These are phyloP conservation scores for Boletus pseudopeckii DNA, from an alignment of 768 basidiomycete genomes.

Conservation along the genomic window DNA sequence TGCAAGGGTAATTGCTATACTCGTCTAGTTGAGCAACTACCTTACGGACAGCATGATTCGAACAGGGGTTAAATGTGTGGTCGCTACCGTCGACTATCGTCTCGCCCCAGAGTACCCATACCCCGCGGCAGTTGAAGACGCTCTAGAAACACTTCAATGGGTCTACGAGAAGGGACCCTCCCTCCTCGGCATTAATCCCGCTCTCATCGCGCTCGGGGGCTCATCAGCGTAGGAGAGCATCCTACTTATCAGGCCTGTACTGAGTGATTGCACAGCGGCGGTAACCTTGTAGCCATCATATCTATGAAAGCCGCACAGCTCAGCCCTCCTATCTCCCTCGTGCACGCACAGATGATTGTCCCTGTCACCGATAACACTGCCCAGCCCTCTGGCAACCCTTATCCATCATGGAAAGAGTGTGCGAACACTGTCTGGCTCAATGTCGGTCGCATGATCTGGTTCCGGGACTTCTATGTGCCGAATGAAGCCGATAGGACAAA, in stretches of 20 bases:
- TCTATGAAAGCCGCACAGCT: conserved; percentile 58
- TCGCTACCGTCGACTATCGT: conserved; percentile 33
- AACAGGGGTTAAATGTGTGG: conserved; percentile 33
- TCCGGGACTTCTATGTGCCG: conserved; percentile 65
- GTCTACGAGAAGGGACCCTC: conserved; percentile 39
- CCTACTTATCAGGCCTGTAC: background rate
- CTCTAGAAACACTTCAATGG: conserved; percentile 37
- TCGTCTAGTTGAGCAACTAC: background rate
- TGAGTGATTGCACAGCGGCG: conserved; percentile 48
- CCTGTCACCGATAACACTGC: conserved; percentile 78
- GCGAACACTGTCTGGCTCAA: conserved; percentile 58
- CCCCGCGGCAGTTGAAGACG: conserved; percentile 33
- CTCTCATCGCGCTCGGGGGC: conserved; percentile 64
- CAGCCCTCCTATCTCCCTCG: conserved; percentile 48
- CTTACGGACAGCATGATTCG: background rate
- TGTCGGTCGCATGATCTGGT: conserved; percentile 70
- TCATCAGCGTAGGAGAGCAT: conserved; percentile 54
- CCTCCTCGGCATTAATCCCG: conserved; percentile 47
- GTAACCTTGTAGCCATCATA: conserved; percentile 66
- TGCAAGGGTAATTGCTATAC: conserved; percentile 23
- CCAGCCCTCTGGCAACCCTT: conserved; percentile 33
- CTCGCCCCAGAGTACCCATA: conserved; percentile 35
- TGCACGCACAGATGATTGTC: conserved; percentile 66
- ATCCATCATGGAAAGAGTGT: conserved; percentile 58
- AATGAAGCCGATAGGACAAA: conserved; percentile 55